phyloP scores from a whole-genome alignment of 441 rosid genomes.

The Raphanus hybrid region DNA sequence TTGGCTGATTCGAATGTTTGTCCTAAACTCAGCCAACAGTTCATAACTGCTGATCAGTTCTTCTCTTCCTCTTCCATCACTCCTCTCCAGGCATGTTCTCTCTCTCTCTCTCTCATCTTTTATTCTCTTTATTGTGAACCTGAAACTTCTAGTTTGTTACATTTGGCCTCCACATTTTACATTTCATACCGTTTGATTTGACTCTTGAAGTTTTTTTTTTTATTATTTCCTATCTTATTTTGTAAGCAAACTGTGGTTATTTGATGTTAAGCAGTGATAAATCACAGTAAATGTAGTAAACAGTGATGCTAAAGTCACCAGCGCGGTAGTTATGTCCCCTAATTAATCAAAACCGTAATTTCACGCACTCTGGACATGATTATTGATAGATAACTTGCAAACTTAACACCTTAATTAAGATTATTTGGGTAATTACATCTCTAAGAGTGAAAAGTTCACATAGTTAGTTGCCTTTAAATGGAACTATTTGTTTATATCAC shows the following conservation, averaged over 20 bases:
- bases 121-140: neutral
- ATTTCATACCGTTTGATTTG: neutral
- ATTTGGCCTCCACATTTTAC: slow-evolving; percentile 1
- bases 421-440: too few species aligned
- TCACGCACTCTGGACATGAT: too few species aligned
- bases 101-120: too few species aligned
- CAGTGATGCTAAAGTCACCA: neutral
- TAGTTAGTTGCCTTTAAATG: neutral
- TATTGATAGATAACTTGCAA: too few species aligned
- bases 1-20: slow-evolving; percentile 58
- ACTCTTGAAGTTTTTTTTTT: neutral
- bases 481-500: too few species aligned
- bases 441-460: too few species aligned
- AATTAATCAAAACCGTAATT: neutral
- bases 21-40: slow-evolving; percentile 52
- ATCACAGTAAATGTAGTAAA: neutral
- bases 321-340: neutral
- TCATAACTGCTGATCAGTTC: slow-evolving; percentile 73
- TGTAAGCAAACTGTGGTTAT: neutral
- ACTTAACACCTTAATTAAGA: too few species aligned
- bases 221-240: neutral
- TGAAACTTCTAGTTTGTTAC: neutral
- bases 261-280: neutral
- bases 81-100: slow-evolving; percentile 70
- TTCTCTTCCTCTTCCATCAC: slow-evolving; percentile 60